These are phyloP conservation scores for Beta corolliflora DNA, from an alignment of 179 eudicot species.

Conservation along the genomic window DNA sequence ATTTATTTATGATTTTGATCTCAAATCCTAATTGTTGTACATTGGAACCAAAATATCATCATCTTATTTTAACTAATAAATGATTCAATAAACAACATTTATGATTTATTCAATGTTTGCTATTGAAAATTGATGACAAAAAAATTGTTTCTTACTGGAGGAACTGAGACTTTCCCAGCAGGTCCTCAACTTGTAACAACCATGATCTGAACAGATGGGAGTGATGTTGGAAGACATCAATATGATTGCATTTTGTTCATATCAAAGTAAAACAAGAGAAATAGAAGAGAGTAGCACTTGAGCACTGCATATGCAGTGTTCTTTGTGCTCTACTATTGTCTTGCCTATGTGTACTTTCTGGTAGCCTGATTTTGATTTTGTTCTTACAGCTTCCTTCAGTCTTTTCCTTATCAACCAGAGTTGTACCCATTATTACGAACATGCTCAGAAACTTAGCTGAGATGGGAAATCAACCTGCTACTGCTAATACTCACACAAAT, in stretches of 20 bases:
- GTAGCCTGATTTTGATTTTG: constrained; percentile 16
- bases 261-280: neutral
- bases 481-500: constrained; percentile 51
- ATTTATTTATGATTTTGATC: too few species aligned
- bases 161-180: too few species aligned
- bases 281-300: neutral
- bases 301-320: neutral
- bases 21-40: too few species aligned
- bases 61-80: too few species aligned
- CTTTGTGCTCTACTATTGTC: neutral
- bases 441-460: constrained; percentile 87
- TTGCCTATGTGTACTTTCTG: neutral
- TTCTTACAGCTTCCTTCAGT: constrained; percentile 83
- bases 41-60: too few species aligned
- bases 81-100: too few species aligned
- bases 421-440: constrained; percentile 89
- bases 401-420: constrained; percentile 79
- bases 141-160: too few species aligned
- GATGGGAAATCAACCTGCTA: constrained; percentile 64
- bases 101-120: too few species aligned
- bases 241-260: neutral
- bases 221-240: neutral
- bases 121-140: too few species aligned
- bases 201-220: neutral
- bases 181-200: too few species aligned